A percentile compares a stretch with the other conserved stretches of the same genome.
These are phyloP conservation scores for Neopestalotiopsis clavispora DNA, from an alignment of 2,329 filamentous ascomycete species.

Conservation along the genomic window DNA sequence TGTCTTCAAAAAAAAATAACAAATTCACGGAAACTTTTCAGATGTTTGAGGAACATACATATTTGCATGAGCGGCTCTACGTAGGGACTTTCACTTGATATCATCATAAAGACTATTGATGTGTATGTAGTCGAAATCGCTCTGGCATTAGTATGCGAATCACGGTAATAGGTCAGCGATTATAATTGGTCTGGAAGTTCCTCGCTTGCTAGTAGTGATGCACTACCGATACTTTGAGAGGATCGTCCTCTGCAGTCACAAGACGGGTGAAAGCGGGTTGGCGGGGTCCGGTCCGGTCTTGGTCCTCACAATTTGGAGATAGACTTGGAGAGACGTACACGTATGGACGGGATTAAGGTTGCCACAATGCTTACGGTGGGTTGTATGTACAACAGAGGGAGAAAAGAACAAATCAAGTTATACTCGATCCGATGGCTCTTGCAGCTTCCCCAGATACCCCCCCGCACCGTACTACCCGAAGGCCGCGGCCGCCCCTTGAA, in stretches of 20 bases:
- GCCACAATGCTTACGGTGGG: neutral
- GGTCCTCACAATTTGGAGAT: neutral
- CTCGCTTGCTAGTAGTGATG: neutral
- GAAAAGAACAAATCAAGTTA: neutral
- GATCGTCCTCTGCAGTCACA: neutral
- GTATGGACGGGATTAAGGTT: neutral
- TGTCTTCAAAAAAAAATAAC: no score
- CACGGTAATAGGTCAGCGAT: neutral
- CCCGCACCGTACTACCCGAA: neutral
- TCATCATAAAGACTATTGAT: neutral
- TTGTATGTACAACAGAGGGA: neutral
- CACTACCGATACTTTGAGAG: neutral
- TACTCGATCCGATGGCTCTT: neutral
- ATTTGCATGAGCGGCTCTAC: no score
- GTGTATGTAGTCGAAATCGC: neutral
- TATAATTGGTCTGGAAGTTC: neutral
- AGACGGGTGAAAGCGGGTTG: no score
- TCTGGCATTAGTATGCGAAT: constrained; percentile 2
- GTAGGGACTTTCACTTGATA: no score
- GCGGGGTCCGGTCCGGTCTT: neutral
- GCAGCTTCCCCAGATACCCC: neutral
- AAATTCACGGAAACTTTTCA: no score
- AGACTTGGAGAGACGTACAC: neutral
- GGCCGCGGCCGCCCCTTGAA: neutral
- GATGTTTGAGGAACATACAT: no score